These are phyloP conservation scores for Aciculosporium take DNA, from an alignment of 2,329 filamentous ascomycete species.

Conservation along the genomic window DNA sequence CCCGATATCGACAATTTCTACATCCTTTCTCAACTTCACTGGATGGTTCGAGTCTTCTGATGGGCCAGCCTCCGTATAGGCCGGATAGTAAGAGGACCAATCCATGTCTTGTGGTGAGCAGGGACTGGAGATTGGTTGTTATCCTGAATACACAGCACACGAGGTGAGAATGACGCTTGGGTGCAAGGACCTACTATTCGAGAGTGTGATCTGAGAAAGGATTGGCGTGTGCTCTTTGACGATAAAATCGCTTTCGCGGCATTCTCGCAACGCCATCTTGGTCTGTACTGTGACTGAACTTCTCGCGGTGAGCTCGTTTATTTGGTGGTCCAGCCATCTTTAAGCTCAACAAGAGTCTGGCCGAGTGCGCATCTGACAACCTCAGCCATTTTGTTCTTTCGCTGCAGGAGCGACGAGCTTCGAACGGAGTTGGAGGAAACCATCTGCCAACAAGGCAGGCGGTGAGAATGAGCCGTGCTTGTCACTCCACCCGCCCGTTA, in stretches of 20 bases:
- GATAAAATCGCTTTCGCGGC: conserved; percentile 90
- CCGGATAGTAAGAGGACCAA: conserved; percentile 75
- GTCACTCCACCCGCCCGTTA: background rate
- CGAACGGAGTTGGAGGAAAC: background rate
- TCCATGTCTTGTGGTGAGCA: conserved; percentile 72
- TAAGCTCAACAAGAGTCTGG: background rate
- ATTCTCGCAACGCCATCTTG: conserved; percentile 44
- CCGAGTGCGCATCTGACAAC: background rate
- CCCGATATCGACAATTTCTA: conserved; percentile 92
- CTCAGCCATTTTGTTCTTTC: background rate
- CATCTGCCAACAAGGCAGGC: conserved; percentile 7
- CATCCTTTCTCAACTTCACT: conserved; percentile 37
- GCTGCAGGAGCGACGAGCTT: background rate
- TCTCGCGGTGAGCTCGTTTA: conserved; percentile 52
- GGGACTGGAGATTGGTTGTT: conserved; percentile 42
- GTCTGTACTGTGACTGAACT: conserved; percentile 43
- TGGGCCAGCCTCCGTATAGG: conserved; percentile 38
- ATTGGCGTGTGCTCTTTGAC: conserved; percentile 93
- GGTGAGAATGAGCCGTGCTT: conserved; percentile 3
- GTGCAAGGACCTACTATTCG: conserved; percentile 51
- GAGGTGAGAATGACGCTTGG: background rate
- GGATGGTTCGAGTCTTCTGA: conserved; percentile 16
- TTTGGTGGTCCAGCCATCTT: conserved; percentile 22
- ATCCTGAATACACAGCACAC: conserved; percentile 3
- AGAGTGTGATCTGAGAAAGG: conserved; percentile 91